Evolutionary conservation across 192 early-diverging fungal species (phyloP), one percentile per base, ranked within the genome.

Genomic region (Neocallimastix lanati): DNA sequence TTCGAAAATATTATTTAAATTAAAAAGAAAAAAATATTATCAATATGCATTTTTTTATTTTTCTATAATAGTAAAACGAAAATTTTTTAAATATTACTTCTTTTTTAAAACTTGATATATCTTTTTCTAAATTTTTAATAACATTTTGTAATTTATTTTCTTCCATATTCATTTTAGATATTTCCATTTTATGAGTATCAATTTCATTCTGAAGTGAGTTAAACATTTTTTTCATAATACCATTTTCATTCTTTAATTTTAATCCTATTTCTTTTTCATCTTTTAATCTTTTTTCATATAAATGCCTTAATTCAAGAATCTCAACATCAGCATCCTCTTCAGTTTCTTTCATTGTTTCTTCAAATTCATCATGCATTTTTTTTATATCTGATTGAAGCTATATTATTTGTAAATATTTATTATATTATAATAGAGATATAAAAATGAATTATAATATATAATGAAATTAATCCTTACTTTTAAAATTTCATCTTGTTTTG

Each of bases 161-260:
- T 82, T 90, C 89, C 25, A 81, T 81, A 79, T 83, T 86, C 87
- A 89, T 89, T 77, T 89, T 89, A 15, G 83, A 83, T 78, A 91
- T 89, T 81, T 91, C 89, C 25, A 82, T 79, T 80, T 89, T 89
- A 82, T 91, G 88, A 15, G 84, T 83, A 40, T 91, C 90, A 76
- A 91, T 90, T 81, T 91, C 90, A n/a, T 78, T 77, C 29, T 88
- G 88, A 12, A 90, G 82, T 11, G 89, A 89, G 79, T 88, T 88
- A 85, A 88, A 90, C 80, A 90, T 91, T 79, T 91, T 91, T 36
- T 86, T 80, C 89, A 90, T 89, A 77, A 91, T 88, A 13, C 90
- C 90, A 81, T 91, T 90, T 78, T 91, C 90, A 79, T 88, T 88
- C 80, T 91, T 91, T n/a, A 91, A 83, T 27, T 88, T 81, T 28